These are phyloP conservation scores for Tephrocybe sp. DNA, from an alignment of 768 basidiomycete genomes.

Conservation along the genomic window DNA sequence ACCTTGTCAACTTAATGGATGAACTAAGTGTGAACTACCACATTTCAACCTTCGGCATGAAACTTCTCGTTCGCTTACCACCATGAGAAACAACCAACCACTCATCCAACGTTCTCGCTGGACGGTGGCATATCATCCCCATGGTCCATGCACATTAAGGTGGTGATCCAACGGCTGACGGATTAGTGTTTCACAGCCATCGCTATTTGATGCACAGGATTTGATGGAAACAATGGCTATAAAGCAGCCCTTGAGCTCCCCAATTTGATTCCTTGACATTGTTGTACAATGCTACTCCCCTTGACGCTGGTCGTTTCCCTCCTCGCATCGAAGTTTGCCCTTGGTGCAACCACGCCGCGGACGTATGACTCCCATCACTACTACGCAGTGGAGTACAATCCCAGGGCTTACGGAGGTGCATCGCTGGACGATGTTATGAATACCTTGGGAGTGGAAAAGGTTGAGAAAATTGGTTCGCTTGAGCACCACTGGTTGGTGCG, in stretches of 20 bases:
- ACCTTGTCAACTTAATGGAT: too few relatives aligned
- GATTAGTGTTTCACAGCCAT: conserved; percentile 11
- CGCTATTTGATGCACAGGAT: conserved; percentile 12
- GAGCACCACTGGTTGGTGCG: conserved; percentile 83
- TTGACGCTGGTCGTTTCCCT: conserved; percentile 31
- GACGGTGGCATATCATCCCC: too few relatives aligned
- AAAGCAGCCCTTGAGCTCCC: background rate
- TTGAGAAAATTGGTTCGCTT: conserved; percentile 87
- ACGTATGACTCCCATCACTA: conserved; percentile 72
- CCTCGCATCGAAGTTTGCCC: conserved; percentile 27
- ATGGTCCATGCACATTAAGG: background rate
- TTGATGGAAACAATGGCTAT: conserved; percentile 9
- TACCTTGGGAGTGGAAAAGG: conserved; percentile 75
- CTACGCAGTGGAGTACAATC: conserved; percentile 74
- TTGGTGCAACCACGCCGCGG: conserved; percentile 43
- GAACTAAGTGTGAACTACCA: too few relatives aligned
- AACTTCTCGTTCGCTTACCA: too few relatives aligned
- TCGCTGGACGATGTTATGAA: conserved; percentile 60
- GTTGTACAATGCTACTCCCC: conserved; percentile 29
- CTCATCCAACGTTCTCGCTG: too few relatives aligned
- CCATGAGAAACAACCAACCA: too few relatives aligned
- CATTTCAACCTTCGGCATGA: too few relatives aligned
- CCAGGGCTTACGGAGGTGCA: conserved; percentile 37
- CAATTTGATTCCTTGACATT: conserved; percentile 9
- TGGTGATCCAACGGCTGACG: background rate